A percentile compares a stretch with the other conserved stretches of the same genome.
These are phyloP conservation scores for Scalesia atractyloides DNA, from an alignment of 129 eudicot genomes.

Conservation along the genomic window DNA sequence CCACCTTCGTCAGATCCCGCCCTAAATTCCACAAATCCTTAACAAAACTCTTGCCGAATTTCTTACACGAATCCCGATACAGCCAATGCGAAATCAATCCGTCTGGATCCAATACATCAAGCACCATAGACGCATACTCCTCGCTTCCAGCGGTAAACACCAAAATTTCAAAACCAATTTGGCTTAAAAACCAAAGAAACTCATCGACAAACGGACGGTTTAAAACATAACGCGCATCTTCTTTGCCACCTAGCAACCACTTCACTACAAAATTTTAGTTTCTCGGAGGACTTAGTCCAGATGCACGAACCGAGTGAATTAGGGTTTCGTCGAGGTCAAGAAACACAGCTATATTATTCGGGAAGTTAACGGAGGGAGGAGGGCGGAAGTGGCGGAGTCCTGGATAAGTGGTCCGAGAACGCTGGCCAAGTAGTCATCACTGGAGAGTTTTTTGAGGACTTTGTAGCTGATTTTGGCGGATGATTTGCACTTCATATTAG, in stretches of 20 bases:
- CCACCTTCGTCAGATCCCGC: slow-evolving; percentile 59
- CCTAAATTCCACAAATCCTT: slow-evolving; percentile 70
- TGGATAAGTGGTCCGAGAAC: slow-evolving; percentile 49
- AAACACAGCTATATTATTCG: slow-evolving; percentile 47
- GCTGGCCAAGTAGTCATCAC: slow-evolving; percentile 26
- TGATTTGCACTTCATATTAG: slow-evolving; percentile 60
- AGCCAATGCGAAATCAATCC: slow-evolving; percentile 54
- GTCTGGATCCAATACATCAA: slow-evolving; percentile 56
- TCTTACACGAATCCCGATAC: slow-evolving; percentile 73
- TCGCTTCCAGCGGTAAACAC: slow-evolving; percentile 80
- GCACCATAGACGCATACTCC: slow-evolving; percentile 70
- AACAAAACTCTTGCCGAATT: slow-evolving; percentile 63
- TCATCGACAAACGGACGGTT: slow-evolving; percentile 83
- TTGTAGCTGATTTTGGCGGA: slow-evolving; percentile 61
- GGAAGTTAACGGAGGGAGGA: slow-evolving; percentile 50
- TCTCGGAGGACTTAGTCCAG: slow-evolving; percentile 41
- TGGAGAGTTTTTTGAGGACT: slow-evolving; percentile 38
- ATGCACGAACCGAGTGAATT: slow-evolving; percentile 52
- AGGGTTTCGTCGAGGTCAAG: slow-evolving; percentile 86
- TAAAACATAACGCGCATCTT: slow-evolving; percentile 53
- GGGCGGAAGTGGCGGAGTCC: neutral
- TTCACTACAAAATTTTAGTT: slow-evolving; percentile 71
- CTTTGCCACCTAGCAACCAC: slow-evolving; percentile 53
- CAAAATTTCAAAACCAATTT: slow-evolving; percentile 57
- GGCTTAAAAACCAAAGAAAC: slow-evolving; percentile 45